Base-by-base conservation (phyloP, 2,329 filamentous ascomycete species). In the Monosporascus cannonballus region DNA sequence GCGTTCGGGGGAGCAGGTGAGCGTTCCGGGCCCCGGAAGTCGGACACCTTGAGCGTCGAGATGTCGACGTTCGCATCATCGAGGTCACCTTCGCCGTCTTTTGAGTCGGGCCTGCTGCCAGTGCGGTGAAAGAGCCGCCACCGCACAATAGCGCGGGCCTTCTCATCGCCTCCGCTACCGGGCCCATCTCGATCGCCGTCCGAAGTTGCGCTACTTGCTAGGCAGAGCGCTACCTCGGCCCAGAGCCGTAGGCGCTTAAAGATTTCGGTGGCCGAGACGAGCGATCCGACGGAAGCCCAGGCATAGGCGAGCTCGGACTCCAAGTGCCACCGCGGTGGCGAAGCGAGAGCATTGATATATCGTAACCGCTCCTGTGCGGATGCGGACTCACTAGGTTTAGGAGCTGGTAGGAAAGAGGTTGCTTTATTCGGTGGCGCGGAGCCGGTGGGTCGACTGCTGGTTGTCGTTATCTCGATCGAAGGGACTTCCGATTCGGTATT, bases 231-330 rank as follows among this genome's bases (percentile, higher is more conserved):
- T 4, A 92, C 90, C 71, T 99, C 94, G 1, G 94, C 89, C 91
- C 94, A 97, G 69, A 97, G 86, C 52, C 91, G 85, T 18, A 99
- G 74, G 3, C 94, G 82, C 71, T 96, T 92, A 71, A 97, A 99
- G 55, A 99, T 97, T 55, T 96, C 94, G 1, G 99, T 79, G 0
- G 94, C 94, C 1, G 92, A 96, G 3, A 90, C 80, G 2, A 99
- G 74, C 41, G 91, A 95, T 9, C 94, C 94, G 3, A 96, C 81
- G 47, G 84, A 81, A 0, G 92, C 88, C 94, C 94, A 99, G n/a
- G 91, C 84, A 55, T 90, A 85, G 1, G 94, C 94, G 15, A 99
- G 78, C 67, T 99, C 94, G 0, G 92, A 87, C 67, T 99, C 94
- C 1, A 99, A 80, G 63, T 96, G 90, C 94, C 94, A 99, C 49